A percentile compares a stretch with the other conserved stretches of the same genome.
Evolutionary conservation across 208 protist species (phyloP).

Genomic region (Acanthamoeba divionensis): DNA sequence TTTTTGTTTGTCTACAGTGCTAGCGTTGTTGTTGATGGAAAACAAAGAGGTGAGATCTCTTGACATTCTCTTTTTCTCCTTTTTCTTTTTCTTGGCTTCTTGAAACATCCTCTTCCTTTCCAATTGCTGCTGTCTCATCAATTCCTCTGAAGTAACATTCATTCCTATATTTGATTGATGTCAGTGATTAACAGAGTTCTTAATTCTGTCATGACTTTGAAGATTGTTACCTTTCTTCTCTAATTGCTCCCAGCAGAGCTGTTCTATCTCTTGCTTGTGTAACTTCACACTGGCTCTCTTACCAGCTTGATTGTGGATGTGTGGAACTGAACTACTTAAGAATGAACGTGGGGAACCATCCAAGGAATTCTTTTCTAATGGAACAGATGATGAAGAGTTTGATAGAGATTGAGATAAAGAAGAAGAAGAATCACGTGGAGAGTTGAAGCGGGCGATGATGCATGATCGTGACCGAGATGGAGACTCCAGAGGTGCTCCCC

Average conservation of each 20-base stretch:
- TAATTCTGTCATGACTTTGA: no score
- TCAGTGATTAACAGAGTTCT: no score
- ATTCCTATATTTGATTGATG: not conserved
- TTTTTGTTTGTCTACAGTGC: no score
- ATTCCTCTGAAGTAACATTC: not conserved
- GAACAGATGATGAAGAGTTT: not conserved
- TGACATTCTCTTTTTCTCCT: not conserved
- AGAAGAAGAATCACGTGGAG: not conserved
- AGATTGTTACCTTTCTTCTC: no score
- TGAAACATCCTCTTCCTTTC: constrained; percentile 33
- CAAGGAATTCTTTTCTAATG: not conserved
- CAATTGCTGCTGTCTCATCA: not conserved
- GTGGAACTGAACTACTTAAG: not conserved
- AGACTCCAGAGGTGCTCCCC: no score
- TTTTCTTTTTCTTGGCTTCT: not conserved
- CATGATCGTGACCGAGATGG: not conserved
- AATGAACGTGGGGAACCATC: not conserved
- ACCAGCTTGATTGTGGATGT: not conserved
- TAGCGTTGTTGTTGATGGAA: not conserved
- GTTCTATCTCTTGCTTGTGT: not conserved
- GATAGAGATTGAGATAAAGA: not conserved
- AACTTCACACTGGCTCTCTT: not conserved
- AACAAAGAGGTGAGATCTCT: not conserved
- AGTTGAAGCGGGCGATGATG: not conserved
- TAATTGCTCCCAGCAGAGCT: no score